Percentiles rank a stretch among this genome's conserved stretches.
Evolutionary conservation across 1,284 basidiomycete species (phyloP).

Genomic region (Austroboletus niveus): DNA sequence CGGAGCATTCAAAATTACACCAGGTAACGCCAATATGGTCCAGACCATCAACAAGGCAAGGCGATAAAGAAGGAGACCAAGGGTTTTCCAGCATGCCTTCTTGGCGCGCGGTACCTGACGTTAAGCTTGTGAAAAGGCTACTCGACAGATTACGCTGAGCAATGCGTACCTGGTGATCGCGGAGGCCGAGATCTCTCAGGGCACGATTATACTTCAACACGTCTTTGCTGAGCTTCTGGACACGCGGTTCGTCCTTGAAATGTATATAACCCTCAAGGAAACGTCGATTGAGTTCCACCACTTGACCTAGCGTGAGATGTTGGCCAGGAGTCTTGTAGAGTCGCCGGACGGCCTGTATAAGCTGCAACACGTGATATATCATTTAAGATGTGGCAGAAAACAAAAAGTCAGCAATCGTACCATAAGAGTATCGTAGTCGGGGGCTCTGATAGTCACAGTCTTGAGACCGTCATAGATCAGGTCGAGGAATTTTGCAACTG

Average conservation of each 20-base stretch:
- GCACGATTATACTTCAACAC: conserved; percentile 95
- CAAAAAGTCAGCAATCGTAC: conserved; percentile 39
- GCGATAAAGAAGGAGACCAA: conserved; percentile 86
- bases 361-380: conserved; percentile 39
- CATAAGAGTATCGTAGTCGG: conserved; percentile 98
- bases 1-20: conserved; percentile 92
- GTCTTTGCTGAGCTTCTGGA: conserved; percentile 79
- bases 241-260: conserved; percentile 92
- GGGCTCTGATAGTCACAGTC: conserved; percentile 93
- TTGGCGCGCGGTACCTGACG: conserved; percentile 75
- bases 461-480: conserved; percentile 96
- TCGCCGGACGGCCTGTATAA: conserved; percentile 94
- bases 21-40: conserved; percentile 88
- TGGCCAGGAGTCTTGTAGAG: conserved; percentile 96
- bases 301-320: conserved; percentile 91
- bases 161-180: conserved; percentile 88
- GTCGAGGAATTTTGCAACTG: conserved; percentile 88
- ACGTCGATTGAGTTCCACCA: conserved; percentile 94
- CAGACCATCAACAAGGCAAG: conserved; percentile 80
- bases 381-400: conserved; percentile 1
- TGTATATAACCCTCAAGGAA: conserved; percentile 93
- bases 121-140: background rate
- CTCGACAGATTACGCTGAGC: background rate
- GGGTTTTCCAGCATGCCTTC: conserved; percentile 84
- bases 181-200: conserved; percentile 90